phyloP scores from a whole-genome alignment of 1,284 basidiomycete genomes.

The Golubevia pallescens region DNA sequence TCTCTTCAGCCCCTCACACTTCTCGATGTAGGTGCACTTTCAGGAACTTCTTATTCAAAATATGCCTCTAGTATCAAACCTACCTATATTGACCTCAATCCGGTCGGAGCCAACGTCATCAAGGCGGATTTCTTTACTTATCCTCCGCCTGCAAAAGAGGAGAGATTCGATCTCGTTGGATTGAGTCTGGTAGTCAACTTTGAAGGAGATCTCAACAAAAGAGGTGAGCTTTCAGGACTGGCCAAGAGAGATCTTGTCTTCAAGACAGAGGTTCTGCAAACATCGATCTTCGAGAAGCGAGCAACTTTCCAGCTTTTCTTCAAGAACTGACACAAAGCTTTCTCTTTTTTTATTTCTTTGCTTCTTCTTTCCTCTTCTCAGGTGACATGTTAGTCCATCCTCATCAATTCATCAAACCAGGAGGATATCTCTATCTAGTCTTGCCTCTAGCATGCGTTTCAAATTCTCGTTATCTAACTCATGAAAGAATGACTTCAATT shows the following conservation, averaged over 20 bases:
- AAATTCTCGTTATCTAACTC: conserved; percentile 62
- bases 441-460: conserved; percentile 65
- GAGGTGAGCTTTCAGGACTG: conserved; percentile 30
- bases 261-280: too few relatives aligned
- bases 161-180: conserved; percentile 63
- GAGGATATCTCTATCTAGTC: conserved; percentile 65
- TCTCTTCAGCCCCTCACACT: too few relatives aligned
- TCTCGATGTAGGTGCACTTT: conserved; percentile 66
- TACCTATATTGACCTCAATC: conserved; percentile 66
- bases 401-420: conserved; percentile 25
- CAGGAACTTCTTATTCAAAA: conserved; percentile 61
- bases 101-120: conserved; percentile 59
- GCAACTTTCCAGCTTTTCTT: too few relatives aligned
- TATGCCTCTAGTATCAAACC: conserved; percentile 57
- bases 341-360: too few relatives aligned
- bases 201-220: conserved; percentile 61
- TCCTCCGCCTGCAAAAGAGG: conserved; percentile 25
- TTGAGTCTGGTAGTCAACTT: conserved; percentile 66
- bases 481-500: conserved; percentile 53
- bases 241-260: not conserved
- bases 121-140: conserved; percentile 65
- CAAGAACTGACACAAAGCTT: too few relatives aligned
- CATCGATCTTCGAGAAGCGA: too few relatives aligned
- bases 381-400: conserved; percentile 42
- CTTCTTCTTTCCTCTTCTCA: not conserved